phyloP scores from a whole-genome alignment of 805 yeast species.

The Lipomyces anomalus region DNA sequence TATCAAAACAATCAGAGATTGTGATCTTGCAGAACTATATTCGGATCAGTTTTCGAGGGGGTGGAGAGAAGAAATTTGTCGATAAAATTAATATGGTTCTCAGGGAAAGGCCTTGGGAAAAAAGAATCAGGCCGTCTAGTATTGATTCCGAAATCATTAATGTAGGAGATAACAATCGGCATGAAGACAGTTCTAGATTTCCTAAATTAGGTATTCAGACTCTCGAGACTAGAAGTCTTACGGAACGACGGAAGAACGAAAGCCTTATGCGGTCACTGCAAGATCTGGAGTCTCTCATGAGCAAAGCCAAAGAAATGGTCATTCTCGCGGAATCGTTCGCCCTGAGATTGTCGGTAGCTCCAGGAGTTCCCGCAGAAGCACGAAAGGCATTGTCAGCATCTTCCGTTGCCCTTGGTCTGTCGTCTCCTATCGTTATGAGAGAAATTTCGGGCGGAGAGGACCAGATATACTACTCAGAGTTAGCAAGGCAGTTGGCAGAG shows the following conservation, averaged over 20 bases:
- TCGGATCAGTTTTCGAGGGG: conserved; percentile 69
- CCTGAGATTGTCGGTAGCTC: conserved; percentile 27
- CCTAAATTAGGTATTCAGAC: conserved; percentile 59
- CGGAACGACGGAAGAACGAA: conserved; percentile 53
- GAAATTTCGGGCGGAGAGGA: conserved; percentile 34
- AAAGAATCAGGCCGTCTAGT: neutral
- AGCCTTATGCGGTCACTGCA: conserved; percentile 62
- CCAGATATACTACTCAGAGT: conserved; percentile 42
- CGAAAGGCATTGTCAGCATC: conserved; percentile 34
- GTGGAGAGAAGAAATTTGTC: conserved; percentile 56
- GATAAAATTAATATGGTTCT: conserved; percentile 42
- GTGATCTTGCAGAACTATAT: conserved; percentile 28
- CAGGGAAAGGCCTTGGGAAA: conserved; percentile 49
- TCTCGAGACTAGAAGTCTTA: conserved; percentile 52
- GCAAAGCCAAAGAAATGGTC: conserved; percentile 69
- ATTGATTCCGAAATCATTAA: neutral
- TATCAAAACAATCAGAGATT: neutral
- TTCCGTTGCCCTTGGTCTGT: conserved; percentile 31
- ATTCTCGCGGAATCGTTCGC: conserved; percentile 40
- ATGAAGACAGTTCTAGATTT: neutral
- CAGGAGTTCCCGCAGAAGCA: conserved; percentile 35
- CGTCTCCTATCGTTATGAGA: conserved; percentile 30
- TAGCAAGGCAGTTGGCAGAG: conserved; percentile 74
- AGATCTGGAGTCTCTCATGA: conserved; percentile 70
- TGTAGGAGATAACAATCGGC: neutral